These are phyloP conservation scores for Microbotryum scabiosae DNA, from an alignment of 1,284 basidiomycete genomes.

Conservation along the genomic window DNA sequence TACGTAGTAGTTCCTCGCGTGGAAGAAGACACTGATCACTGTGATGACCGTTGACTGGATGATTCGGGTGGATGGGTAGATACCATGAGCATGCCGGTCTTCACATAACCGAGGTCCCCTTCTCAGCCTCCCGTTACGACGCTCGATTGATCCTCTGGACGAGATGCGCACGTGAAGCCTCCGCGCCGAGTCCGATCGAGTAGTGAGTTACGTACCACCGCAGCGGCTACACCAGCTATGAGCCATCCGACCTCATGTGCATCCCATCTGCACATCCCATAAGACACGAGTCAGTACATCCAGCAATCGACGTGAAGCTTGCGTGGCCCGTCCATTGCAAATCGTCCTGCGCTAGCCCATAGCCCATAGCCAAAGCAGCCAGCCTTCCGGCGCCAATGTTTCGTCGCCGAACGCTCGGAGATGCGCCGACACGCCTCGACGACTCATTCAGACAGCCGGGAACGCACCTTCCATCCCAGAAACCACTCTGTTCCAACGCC, in stretches of 20 bases:
- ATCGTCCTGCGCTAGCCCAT: no score
- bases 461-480: slow-evolving; percentile 10
- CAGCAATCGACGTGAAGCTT: no score
- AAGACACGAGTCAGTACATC: no score
- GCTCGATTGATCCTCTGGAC: no score
- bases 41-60: slow-evolving; percentile 36
- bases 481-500: slow-evolving; percentile 2
- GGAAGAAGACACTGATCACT: slow-evolving; percentile 35
- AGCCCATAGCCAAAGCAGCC: no score
- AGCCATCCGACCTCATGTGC: slow-evolving; percentile 63
- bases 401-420: no score
- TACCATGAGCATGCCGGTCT: neutral
- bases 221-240: slow-evolving; percentile 56
- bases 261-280: slow-evolving; percentile 27
- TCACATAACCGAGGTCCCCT: neutral
- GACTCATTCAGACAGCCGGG: neutral
- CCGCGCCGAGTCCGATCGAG: neutral
- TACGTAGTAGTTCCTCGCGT: slow-evolving; percentile 36
- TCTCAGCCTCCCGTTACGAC: neutral
- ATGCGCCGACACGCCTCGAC: neutral
- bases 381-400: no score
- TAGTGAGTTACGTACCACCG: slow-evolving; percentile 46
- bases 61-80: neutral
- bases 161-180: neutral
- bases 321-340: no score